phyloP scores from a whole-genome alignment of 176 grass and related monocot species.

The Microstegium vimineum region DNA sequence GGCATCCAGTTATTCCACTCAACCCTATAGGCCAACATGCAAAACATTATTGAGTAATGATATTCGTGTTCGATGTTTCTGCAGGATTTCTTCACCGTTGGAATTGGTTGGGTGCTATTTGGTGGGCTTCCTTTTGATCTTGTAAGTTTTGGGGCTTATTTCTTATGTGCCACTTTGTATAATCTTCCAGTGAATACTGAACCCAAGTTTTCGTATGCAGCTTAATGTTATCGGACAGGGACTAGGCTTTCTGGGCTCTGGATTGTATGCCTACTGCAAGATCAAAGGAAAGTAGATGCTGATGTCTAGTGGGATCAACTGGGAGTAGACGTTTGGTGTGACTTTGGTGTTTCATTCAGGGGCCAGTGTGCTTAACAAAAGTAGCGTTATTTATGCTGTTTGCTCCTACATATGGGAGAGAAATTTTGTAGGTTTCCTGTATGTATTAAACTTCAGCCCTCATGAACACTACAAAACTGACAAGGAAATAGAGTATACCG shows the following conservation, averaged over 20 bases:
- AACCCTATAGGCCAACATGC: neutral
- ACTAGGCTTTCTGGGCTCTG: constrained; percentile 84
- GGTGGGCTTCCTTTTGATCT: constrained; percentile 95
- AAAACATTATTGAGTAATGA: neutral
- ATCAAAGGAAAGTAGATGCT: constrained; percentile 72
- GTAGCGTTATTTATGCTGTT: constrained; percentile 21
- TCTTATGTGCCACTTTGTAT: neutral
- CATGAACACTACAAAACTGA: constrained; percentile 28
- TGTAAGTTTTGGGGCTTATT: constrained; percentile 43
- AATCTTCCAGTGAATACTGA: neutral
- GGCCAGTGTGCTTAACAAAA: constrained; percentile 27
- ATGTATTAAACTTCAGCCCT: constrained; percentile 26
- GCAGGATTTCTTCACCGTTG: constrained; percentile 92
- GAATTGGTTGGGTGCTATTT: constrained; percentile 91
- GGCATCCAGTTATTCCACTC: neutral
- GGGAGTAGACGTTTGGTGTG: constrained; percentile 19
- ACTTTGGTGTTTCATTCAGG: constrained; percentile 1
- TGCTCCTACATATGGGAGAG: constrained; percentile 42
- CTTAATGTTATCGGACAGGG: constrained; percentile 94
- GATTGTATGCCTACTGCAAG: constrained; percentile 96
- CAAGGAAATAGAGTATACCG: constrained; percentile 46
- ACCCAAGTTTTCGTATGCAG: constrained; percentile 34
- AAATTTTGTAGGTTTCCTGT: constrained; percentile 58
- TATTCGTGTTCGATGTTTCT: constrained; percentile 23
- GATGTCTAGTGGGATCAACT: neutral